These are phyloP conservation scores for Botrytis hyacinthi DNA, from an alignment of 2,329 filamentous ascomycete genomes.

Conservation along the genomic window DNA sequence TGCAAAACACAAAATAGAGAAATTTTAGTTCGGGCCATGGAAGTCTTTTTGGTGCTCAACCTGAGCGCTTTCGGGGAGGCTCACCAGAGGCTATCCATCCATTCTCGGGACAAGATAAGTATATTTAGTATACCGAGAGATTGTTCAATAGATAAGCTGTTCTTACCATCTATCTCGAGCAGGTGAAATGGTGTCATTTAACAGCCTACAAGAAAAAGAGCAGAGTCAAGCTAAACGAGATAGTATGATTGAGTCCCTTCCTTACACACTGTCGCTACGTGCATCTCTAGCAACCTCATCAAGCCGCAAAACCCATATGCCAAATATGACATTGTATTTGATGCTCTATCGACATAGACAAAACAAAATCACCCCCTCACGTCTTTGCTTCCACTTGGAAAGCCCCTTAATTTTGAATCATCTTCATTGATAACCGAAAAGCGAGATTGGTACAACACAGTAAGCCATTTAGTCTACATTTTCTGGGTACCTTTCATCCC, in stretches of 20 bases:
- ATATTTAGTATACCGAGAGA: background rate
- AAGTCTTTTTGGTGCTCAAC: background rate
- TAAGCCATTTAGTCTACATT: background rate
- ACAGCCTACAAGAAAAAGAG: background rate
- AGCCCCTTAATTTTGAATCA: background rate
- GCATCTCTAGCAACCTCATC: background rate
- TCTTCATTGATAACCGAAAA: background rate
- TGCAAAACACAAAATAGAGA: background rate
- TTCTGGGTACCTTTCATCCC: background rate
- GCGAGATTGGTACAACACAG: background rate
- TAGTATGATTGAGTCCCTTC: background rate
- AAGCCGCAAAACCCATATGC: background rate
- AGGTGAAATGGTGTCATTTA: background rate
- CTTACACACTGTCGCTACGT: background rate
- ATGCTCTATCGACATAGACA: accelerated
- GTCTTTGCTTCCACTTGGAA: background rate
- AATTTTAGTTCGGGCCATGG: background rate
- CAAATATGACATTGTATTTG: background rate
- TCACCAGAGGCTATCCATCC: background rate
- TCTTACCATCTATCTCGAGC: background rate
- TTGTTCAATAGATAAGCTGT: background rate
- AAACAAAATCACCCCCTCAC: background rate
- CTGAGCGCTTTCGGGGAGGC: background rate
- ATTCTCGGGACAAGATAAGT: background rate
- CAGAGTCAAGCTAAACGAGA: background rate